Conservation (phyloP, 805 yeast species). For the Groenewaldozyma tartarivorans region DNA sequence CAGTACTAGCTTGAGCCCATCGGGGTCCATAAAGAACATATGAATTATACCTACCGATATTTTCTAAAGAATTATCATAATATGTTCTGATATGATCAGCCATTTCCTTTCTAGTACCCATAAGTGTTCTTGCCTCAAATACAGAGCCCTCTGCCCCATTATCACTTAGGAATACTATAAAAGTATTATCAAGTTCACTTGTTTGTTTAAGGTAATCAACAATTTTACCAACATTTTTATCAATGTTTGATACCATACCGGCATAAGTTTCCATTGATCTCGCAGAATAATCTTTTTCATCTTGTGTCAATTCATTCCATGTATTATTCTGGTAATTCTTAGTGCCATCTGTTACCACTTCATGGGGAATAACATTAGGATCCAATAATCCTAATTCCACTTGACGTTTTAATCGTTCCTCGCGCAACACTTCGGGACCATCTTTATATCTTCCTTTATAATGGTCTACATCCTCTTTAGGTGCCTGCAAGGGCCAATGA, state of each 20-base stretch:
- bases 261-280: slow-evolving; percentile 49
- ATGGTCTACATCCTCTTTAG: slow-evolving; percentile 36
- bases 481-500: slow-evolving; percentile 61
- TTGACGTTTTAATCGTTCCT: slow-evolving; percentile 32
- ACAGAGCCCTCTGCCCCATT: slow-evolving; percentile 55
- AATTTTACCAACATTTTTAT: slow-evolving; percentile 42
- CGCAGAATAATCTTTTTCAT: slow-evolving; percentile 31
- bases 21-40: slow-evolving; percentile 45
- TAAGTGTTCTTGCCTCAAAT: too few species aligned
- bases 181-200: slow-evolving; percentile 44
- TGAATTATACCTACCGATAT: slow-evolving; percentile 40
- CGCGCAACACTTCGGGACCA: slow-evolving; percentile 40
- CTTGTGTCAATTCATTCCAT: slow-evolving; percentile 36
- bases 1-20: slow-evolving; percentile 58
- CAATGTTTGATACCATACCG: slow-evolving; percentile 54
- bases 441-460: slow-evolving; percentile 39
- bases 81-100: slow-evolving; percentile 20
- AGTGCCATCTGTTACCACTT: slow-evolving; percentile 16
- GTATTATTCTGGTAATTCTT: slow-evolving; percentile 31
- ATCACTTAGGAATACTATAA: slow-evolving; percentile 49
- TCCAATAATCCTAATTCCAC: slow-evolving; percentile 38
- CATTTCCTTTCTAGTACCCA: slow-evolving; percentile 20
- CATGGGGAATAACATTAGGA: slow-evolving; percentile 31
- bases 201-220: slow-evolving; percentile 32
- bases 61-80: slow-evolving; percentile 36